Percentiles rank a stretch among this genome's conserved stretches.
Evolutionary conservation across 768 basidiomycete genomes (phyloP).

Genomic region (Suillus alpinus): DNA sequence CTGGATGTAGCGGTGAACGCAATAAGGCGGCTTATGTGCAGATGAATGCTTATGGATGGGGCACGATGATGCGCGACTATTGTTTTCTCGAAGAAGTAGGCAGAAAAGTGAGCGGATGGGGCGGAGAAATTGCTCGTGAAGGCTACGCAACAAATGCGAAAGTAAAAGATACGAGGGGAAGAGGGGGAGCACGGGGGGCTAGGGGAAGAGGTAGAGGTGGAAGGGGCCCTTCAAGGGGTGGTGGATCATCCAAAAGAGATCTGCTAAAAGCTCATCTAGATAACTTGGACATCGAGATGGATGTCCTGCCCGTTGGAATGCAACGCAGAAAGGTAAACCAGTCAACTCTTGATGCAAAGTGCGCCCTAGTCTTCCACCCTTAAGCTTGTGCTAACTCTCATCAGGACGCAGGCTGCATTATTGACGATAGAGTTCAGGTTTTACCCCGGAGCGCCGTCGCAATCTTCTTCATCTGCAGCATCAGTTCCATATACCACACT

Average conservation of each 20-base stretch:
- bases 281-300: constrained; percentile 66
- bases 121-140: constrained; percentile 62
- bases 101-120: constrained; percentile 72
- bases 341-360: constrained; percentile 84
- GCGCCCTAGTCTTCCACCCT: constrained; percentile 26
- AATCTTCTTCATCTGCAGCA: constrained; percentile 33
- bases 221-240: constrained; percentile 15
- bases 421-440: constrained; percentile 76
- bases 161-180: constrained; percentile 15
- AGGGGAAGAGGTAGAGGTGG: constrained; percentile 27
- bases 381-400: constrained; percentile 14
- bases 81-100: constrained; percentile 81
- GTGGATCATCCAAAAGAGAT: constrained; percentile 54
- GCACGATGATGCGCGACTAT: constrained; percentile 88
- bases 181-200: constrained; percentile 24
- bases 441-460: constrained; percentile 51
- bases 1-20: constrained; percentile 68
- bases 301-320: constrained; percentile 81
- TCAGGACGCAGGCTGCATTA: constrained; percentile 63
- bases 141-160: constrained; percentile 41
- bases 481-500: constrained; percentile 48
- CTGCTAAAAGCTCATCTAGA: constrained; percentile 67
- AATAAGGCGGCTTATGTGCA: constrained; percentile 72
- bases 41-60: constrained; percentile 83
- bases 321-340: constrained; percentile 73